These are phyloP conservation scores for Asterophora parasitica DNA, from an alignment of 768 basidiomycete genomes.

Conservation along the genomic window DNA sequence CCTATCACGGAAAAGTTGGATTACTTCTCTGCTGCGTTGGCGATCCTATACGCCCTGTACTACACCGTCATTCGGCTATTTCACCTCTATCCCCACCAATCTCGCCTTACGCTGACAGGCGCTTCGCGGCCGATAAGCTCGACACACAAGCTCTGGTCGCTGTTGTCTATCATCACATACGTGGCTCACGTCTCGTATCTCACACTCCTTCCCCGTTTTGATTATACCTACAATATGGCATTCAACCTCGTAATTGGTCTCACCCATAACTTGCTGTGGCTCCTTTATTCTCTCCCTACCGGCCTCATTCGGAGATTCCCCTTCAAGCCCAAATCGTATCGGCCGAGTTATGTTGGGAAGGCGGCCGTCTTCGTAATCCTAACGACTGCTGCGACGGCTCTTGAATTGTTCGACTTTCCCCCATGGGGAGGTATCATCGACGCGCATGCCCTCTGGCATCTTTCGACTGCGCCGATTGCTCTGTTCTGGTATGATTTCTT, in stretches of 20 bases:
- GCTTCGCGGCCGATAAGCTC: conserved; percentile 15
- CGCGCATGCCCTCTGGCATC: conserved; percentile 93
- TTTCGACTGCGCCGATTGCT: conserved; percentile 74
- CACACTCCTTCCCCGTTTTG: conserved; percentile 69
- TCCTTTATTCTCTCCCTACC: conserved; percentile 59
- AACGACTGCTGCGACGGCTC: conserved; percentile 66
- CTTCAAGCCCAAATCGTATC: conserved; percentile 47
- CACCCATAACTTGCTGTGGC: conserved; percentile 79
- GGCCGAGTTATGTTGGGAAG: conserved; percentile 49
- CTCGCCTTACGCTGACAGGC: conserved; percentile 23
- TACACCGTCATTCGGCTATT: conserved; percentile 72
- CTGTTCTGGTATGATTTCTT: conserved; percentile 85
- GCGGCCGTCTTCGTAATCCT: conserved; percentile 59
- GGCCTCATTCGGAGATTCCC: conserved; percentile 53
- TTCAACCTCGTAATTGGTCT: conserved; percentile 79
- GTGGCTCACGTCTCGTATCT: conserved; percentile 77
- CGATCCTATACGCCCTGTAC: conserved; percentile 80
- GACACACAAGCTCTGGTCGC: conserved; percentile 37
- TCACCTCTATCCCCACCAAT: conserved; percentile 55
- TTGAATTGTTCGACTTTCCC: conserved; percentile 92
- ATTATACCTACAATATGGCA: conserved; percentile 90
- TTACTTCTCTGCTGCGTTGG: conserved; percentile 89
- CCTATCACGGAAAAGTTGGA: conserved; percentile 85
- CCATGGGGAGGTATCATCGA: conserved; percentile 74
- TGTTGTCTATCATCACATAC: conserved; percentile 52